phyloP scores from a whole-genome alignment of 129 eudicot species.

The Artemisia argyi region DNA sequence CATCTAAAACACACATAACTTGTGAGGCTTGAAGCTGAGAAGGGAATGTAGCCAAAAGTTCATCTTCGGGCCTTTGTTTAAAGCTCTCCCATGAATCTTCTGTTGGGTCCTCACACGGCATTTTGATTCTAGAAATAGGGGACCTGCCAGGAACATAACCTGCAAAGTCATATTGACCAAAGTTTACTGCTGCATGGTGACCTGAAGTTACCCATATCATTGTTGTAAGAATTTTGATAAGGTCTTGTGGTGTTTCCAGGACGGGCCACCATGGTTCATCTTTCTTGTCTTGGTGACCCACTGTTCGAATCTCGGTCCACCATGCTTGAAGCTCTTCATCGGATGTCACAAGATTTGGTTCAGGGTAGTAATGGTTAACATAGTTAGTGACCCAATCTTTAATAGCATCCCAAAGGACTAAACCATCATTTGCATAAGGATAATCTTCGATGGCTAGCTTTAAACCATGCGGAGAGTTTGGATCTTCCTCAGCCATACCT shows the following conservation, averaged over 20 bases:
- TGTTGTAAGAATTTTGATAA: slow-evolving; percentile 51
- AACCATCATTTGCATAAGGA: slow-evolving; percentile 1
- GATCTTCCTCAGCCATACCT: background rate
- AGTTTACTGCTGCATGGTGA: slow-evolving; percentile 77
- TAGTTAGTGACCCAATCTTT: background rate
- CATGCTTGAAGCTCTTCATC: slow-evolving; percentile 53
- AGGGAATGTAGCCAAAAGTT: background rate
- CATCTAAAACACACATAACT: background rate
- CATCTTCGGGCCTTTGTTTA: background rate
- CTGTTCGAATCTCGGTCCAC: slow-evolving; percentile 61
- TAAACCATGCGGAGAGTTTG: background rate
- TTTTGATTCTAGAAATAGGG: slow-evolving; percentile 38
- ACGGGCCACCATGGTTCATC: slow-evolving; percentile 81
- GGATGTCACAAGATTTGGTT: background rate
- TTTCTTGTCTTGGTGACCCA: slow-evolving; percentile 77
- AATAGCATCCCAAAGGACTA: background rate
- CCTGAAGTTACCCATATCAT: slow-evolving; percentile 80
- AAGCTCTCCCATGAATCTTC: background rate
- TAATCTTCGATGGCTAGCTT: slow-evolving; percentile 4
- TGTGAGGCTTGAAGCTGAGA: slow-evolving; percentile 2
- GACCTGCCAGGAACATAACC: slow-evolving; percentile 72
- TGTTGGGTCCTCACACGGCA: slow-evolving; percentile 4
- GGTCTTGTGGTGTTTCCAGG: slow-evolving; percentile 51
- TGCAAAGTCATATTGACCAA: slow-evolving; percentile 71
- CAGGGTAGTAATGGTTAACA: slow-evolving; percentile 2